Evolutionary conservation across 345 rosid genomes (phyloP), one percentile per base, ranked within the genome.

Genomic region (Triadica sebifera): DNA sequence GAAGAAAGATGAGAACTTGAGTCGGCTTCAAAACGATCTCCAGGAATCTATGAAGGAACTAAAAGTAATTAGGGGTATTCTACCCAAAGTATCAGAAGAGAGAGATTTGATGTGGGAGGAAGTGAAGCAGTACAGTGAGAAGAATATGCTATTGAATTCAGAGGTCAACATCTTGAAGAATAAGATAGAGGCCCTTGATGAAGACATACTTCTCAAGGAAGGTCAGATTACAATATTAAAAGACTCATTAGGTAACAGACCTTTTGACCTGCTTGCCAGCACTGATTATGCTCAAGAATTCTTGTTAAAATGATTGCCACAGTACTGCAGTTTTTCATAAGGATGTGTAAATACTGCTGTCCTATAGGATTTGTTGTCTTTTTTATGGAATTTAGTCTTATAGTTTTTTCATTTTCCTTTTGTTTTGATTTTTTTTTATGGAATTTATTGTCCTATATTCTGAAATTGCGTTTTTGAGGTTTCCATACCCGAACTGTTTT

Each of bases 41-140:
- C 86, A 91, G 76, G 96, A 90, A 75, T 84, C 88, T 0, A 50
- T 64, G n/a, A 91, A 88, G 84, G 96, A 90, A 74, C 71, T 84
- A 12, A 64, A 84, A 41, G 78, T 80, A 69, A 47, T 82, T 67
- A 85, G 70, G 78, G 86, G 92, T 5, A 73, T 91, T 39, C 73
- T 96, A 74, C 81, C 93, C 5, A 91, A 88, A 79, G 94, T 93
- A 60, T 73, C 92, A 4, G 74, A 85, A 55, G 96, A 96, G 81
- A 93, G 99, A 78, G 98, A 91, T 76, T 38, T 82, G 83, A 84
- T 91, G 79, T 95, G 98, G 97, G 88, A 89, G 67, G 88, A 95
- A 76, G 89, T 87, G 66, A 92, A 89, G 79, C 87, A 89, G n/a
- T 82, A 84, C 80, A 85, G 85, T 50, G 99, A 95, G 87, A 83